Conservation (phyloP, 2,329 filamentous ascomycete genomes). For the Fusarium redolens region DNA sequence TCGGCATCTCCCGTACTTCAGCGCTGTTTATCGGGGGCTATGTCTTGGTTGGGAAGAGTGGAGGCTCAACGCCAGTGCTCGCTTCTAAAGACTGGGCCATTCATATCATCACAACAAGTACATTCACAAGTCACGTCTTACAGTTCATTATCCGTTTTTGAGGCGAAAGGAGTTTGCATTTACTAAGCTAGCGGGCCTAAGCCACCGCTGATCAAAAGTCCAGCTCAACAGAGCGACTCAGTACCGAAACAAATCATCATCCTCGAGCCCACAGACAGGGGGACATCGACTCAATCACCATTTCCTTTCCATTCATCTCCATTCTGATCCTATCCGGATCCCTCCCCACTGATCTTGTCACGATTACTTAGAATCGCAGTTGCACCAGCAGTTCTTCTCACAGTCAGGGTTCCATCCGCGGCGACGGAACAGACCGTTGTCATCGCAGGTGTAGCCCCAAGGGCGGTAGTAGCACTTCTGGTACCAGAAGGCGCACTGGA, state of each 20-base stretch:
- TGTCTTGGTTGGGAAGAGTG: accelerated
- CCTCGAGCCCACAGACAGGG: neutral
- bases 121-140: neutral
- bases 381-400: conserved; percentile 16
- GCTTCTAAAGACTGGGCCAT: accelerated
- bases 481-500: conserved; percentile 6
- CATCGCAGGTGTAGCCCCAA: conserved; percentile 15
- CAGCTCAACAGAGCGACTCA: neutral
- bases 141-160: accelerated
- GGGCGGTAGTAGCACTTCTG: conserved; percentile 9
- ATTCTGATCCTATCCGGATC: neutral
- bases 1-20: neutral
- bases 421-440: neutral
- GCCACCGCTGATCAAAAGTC: neutral
- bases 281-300: neutral
- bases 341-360: neutral
- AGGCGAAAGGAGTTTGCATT: neutral
- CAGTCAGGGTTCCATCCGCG: conserved; percentile 13
- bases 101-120: accelerated
- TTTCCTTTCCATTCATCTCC: neutral
- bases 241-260: neutral
- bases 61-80: neutral
- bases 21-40: neutral
- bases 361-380: conserved; percentile 10
- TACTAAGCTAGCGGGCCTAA: neutral